These are phyloP conservation scores for Talaromyces sp. DNA, from an alignment of 2,329 filamentous ascomycete genomes.

Conservation along the genomic window DNA sequence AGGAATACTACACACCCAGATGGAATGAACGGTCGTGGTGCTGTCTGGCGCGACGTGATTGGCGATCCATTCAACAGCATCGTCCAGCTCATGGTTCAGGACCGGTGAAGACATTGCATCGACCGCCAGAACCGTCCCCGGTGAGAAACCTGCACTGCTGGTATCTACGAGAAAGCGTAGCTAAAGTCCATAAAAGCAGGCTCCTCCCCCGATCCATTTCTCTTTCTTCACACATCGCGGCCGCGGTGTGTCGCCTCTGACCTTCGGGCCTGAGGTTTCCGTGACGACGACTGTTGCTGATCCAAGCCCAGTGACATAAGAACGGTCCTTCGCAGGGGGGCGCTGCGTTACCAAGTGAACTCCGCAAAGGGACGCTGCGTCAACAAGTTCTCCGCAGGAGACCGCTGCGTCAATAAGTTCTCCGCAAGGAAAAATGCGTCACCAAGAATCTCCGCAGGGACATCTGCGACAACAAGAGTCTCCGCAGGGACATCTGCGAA, in stretches of 20 bases:
- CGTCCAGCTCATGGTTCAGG: neutral
- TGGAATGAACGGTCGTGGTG: too few species aligned
- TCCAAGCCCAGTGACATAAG: neutral
- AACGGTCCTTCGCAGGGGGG: neutral
- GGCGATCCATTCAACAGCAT: neutral
- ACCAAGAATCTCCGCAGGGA: neutral
- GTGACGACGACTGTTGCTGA: neutral
- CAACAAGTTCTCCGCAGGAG: too few species aligned
- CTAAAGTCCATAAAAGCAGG: neutral
- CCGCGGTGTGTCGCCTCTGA: neutral
- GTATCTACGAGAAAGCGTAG: neutral
- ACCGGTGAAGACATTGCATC: neutral
- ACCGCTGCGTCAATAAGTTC: neutral
- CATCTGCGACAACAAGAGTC: too few species aligned
- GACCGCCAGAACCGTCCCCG: neutral
- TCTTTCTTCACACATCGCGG: neutral
- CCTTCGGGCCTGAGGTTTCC: neutral
- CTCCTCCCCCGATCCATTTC: neutral
- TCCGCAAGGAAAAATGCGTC: neutral
- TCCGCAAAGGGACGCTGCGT: too few species aligned
- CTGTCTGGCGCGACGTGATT: neutral
- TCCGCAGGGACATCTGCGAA: too few species aligned
- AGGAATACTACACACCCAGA: too few species aligned
- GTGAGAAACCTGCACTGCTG: neutral
- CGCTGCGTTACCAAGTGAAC: neutral